phyloP scores from a whole-genome alignment of 2,329 filamentous ascomycete species.

The Fusarium sp. region DNA sequence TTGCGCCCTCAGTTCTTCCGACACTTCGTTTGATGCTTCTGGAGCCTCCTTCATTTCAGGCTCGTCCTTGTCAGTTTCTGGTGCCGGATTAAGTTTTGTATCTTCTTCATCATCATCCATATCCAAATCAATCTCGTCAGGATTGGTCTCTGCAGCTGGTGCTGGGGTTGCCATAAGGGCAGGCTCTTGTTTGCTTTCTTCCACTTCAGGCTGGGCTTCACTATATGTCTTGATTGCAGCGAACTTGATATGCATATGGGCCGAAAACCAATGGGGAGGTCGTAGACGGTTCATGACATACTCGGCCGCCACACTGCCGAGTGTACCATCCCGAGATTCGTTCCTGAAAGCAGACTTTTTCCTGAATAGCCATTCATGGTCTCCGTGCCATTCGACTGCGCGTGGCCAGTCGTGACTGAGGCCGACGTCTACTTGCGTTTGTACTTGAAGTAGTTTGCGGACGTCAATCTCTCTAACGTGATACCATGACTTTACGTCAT shows the following conservation, averaged over 20 bases:
- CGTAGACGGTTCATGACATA: slow-evolving; percentile 84
- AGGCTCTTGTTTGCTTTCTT: slow-evolving; percentile 20
- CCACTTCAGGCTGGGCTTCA: slow-evolving; percentile 51
- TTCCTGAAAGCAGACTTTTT: slow-evolving; percentile 80
- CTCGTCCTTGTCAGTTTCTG: slow-evolving; percentile 5
- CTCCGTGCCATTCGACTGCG: slow-evolving; percentile 81
- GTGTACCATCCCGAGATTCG: slow-evolving; percentile 79
- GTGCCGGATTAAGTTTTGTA: neutral
- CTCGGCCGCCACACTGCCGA: slow-evolving; percentile 85
- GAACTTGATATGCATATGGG: slow-evolving; percentile 92
- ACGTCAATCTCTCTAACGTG: slow-evolving; percentile 91
- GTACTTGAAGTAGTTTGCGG: slow-evolving; percentile 86
- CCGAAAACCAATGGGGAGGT: slow-evolving; percentile 91
- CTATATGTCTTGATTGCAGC: slow-evolving; percentile 73
- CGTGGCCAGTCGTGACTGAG: slow-evolving; percentile 97
- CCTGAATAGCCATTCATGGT: slow-evolving; percentile 75
- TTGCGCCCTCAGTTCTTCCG: slow-evolving; percentile 76
- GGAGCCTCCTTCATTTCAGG: slow-evolving; percentile 16
- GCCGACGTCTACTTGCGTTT: slow-evolving; percentile 90
- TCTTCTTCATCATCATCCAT: slow-evolving; percentile 62
- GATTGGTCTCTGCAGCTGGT: slow-evolving; percentile 59
- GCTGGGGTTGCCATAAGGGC: slow-evolving; percentile 3
- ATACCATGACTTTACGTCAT: slow-evolving; percentile 85
- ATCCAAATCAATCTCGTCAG: slow-evolving; percentile 78
- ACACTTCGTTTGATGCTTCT: slow-evolving; percentile 55